Evolutionary conservation across 257 asterid species (phyloP).

Genomic region (Solanum lycopersicoides): DNA sequence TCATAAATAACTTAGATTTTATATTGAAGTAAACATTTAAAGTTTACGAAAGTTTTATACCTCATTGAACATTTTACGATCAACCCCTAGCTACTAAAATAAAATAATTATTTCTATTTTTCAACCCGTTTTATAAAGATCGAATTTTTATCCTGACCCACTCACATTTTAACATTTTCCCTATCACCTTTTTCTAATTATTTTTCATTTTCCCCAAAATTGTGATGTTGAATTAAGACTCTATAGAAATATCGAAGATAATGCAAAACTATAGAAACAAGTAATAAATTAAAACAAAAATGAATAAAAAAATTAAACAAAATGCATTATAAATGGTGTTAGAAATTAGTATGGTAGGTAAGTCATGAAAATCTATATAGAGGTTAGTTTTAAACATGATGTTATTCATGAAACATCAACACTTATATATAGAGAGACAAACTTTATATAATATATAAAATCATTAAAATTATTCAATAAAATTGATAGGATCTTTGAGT

Average conservation of each 20-base stretch:
- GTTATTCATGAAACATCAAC: neutral
- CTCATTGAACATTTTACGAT: too few species aligned
- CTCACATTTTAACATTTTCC: too few species aligned
- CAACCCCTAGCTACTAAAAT: too few species aligned
- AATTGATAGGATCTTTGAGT: neutral
- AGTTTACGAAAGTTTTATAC: too few species aligned
- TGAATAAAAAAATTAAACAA: neutral
- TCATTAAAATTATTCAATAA: neutral
- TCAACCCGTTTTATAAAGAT: too few species aligned
- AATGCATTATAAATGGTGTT: neutral
- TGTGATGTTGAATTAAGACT: too few species aligned
- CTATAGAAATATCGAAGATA: neutral
- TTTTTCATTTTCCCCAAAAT: too few species aligned
- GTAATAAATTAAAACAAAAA: neutral
- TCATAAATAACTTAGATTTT: too few species aligned
- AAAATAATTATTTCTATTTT: too few species aligned
- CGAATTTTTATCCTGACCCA: too few species aligned
- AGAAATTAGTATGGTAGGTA: constrained; percentile 18
- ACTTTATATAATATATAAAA: neutral
- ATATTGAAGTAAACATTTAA: too few species aligned
- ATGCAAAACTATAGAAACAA: neutral
- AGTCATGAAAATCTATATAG: constrained; percentile 21
- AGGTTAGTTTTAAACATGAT: neutral
- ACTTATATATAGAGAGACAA: neutral
- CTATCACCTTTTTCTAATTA: too few species aligned